Percentiles rank a stretch among this genome's conserved stretches.
Conservation (phyloP, 192 early-diverging fungal species). For the Coemansia sp. region DNA sequence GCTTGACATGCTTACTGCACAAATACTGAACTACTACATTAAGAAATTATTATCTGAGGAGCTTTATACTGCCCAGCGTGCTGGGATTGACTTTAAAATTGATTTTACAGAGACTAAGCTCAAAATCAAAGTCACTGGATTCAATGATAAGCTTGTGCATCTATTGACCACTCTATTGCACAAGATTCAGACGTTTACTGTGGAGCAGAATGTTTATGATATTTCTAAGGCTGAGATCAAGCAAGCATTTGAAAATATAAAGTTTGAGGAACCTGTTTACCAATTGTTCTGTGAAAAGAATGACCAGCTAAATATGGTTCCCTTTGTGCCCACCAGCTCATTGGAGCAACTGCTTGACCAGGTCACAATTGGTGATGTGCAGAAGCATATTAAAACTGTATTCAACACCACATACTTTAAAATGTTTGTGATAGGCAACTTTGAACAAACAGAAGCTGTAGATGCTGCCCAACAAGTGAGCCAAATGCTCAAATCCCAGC, state of each 20-base stretch:
- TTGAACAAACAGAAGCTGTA: constrained; percentile 61
- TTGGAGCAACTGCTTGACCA: not conserved
- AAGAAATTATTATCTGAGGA: not conserved
- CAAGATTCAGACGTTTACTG: not conserved
- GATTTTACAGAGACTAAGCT: too few species aligned
- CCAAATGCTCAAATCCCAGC: constrained; percentile 56
- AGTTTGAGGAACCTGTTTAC: too few species aligned
- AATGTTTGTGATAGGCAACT: constrained; percentile 78
- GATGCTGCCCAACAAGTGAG: constrained; percentile 56
- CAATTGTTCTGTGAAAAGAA: too few species aligned
- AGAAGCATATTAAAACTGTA: not conserved
- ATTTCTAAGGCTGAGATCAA: not conserved
- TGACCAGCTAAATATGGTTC: too few species aligned
- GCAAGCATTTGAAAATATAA: too few species aligned
- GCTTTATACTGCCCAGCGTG: not conserved
- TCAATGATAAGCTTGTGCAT: not conserved
- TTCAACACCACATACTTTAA: constrained; percentile 59
- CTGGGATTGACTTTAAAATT: not conserved
- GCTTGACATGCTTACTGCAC: not conserved
- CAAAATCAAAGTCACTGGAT: not conserved
- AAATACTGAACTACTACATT: not conserved
- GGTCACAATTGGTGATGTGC: not conserved
- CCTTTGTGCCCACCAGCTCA: too few species aligned
- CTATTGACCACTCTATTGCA: not conserved
- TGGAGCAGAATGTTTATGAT: not conserved